These are phyloP conservation scores for Pythium aristosporum DNA, from an alignment of 352 stramenopile species.

Conservation along the genomic window DNA sequence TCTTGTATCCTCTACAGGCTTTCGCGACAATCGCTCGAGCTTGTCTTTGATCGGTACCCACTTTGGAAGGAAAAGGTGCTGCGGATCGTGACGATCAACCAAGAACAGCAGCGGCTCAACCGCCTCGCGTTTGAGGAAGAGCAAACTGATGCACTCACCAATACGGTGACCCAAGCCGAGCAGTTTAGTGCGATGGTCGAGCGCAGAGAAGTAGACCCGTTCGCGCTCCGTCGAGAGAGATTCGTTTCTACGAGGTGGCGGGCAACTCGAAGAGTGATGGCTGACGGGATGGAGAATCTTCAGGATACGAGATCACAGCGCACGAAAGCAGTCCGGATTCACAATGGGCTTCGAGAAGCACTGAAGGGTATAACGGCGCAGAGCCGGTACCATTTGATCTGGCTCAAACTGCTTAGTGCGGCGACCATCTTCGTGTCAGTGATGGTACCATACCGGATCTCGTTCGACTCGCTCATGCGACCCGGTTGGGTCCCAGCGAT, in stretches of 20 bases:
- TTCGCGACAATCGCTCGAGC: conserved; percentile 60
- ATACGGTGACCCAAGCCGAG: conserved; percentile 23
- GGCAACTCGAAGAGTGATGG: conserved; percentile 11
- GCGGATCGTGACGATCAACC: conserved; percentile 56
- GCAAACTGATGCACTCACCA: background rate
- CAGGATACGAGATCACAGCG: background rate
- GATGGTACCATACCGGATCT: conserved; percentile 53
- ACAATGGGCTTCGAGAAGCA: conserved; percentile 9
- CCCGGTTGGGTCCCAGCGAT: conserved; percentile 27
- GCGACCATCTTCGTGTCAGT: conserved; percentile 47
- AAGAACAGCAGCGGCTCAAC: conserved; percentile 51
- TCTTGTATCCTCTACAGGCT: conserved; percentile 75
- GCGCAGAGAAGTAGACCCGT: conserved; percentile 38
- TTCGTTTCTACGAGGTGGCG: conserved; percentile 16
- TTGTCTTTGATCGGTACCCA: conserved; percentile 68
- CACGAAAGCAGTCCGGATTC: background rate
- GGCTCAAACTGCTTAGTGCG: conserved; percentile 40
- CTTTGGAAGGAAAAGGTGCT: conserved; percentile 73
- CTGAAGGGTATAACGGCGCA: conserved; percentile 40
- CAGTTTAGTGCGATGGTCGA: conserved; percentile 36
- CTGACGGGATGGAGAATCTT: conserved; percentile 1
- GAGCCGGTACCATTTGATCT: conserved; percentile 44
- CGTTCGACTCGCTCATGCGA: conserved; percentile 40
- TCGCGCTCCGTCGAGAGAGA: conserved; percentile 36
- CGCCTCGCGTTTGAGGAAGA: conserved; percentile 33